Base-by-base conservation (phyloP, 2,329 filamentous ascomycete genomes). In the Mycosphaerella arachidis region DNA sequence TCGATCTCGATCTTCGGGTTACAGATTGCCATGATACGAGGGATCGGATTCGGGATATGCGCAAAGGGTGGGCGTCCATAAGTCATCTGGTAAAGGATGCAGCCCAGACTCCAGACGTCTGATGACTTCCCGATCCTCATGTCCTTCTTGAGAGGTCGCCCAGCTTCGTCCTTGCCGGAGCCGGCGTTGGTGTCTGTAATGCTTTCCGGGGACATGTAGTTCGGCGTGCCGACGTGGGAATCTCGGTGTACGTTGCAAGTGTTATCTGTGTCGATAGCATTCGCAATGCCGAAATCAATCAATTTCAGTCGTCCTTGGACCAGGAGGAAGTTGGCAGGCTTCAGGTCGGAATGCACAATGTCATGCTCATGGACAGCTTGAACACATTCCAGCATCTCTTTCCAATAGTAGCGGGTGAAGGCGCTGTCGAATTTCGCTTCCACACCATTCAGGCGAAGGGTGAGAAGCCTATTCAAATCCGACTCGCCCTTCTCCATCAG, bases 201-300 rank as follows among this genome's bases (percentile, higher is more conserved):
- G 2, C 90, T 92, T 76, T 99, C 94, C 0, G 94, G 94, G 1
- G 91, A 95, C 94, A 99, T 99, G 79, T 97, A 99, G 75, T 96
- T 99, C 3, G 94, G 92, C 0, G 94, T 99, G 58, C 95, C 94
- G 63, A 97, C 87, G 76, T 97, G 92, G 10, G 88, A 90, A 73
- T 99, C 94, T 59, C 94, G 90, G 76, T 99, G 94, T 10, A 99
- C 92, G 68, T 99, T 99, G 75, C 97, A 89, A 0, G 94, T 99
- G 76, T 97, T 86, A 72, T 97, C 94, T 1, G 87, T 90, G 76
- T 96, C 90, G 69, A 99, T 99, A 53, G 94, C 92, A 71, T 97
- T 96, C 59, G 94, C 94, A 71, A 99, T 99, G 68, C 94, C 94
- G 74, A 99, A 99, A 76, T 99, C 94, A 71, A 99, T 99, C 58